These are phyloP conservation scores for Leishmania tarentolae DNA, from an alignment of 208 protist species.

Conservation along the genomic window DNA sequence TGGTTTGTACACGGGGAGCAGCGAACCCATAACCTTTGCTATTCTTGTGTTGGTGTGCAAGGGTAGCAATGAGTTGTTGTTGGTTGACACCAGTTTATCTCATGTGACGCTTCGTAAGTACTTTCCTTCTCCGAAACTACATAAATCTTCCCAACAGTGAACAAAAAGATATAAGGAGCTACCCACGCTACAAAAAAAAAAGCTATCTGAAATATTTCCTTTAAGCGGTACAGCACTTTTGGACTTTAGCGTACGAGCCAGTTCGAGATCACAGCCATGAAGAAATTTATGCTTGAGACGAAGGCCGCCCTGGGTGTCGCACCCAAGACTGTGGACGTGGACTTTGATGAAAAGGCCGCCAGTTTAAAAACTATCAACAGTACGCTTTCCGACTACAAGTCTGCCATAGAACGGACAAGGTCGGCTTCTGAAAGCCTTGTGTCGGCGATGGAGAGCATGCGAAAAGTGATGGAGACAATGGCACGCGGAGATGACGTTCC, in stretches of 20 bases:
- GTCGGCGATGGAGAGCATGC: slow-evolving; percentile 30
- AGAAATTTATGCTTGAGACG: slow-evolving; percentile 53
- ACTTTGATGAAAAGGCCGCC: slow-evolving; percentile 38
- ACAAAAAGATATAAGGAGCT: not conserved
- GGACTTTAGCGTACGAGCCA: not conserved
- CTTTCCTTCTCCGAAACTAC: not conserved
- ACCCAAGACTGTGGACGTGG: slow-evolving; percentile 51
- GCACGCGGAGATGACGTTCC: slow-evolving; percentile 18
- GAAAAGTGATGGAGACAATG: slow-evolving; percentile 42
- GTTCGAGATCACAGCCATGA: slow-evolving; percentile 26
- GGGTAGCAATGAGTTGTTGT: not conserved
- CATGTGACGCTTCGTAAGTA: not conserved
- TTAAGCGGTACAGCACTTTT: not conserved
- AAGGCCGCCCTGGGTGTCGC: slow-evolving; percentile 38
- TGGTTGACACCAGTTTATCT: not conserved
- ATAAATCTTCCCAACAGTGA: not conserved
- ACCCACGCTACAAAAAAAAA: not conserved
- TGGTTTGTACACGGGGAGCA: not conserved
- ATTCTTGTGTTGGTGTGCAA: not conserved
- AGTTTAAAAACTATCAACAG: slow-evolving; percentile 31
- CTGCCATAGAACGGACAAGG: slow-evolving; percentile 33
- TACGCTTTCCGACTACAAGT: slow-evolving; percentile 29
- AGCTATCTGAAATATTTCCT: not conserved
- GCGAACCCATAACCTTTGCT: too few relatives aligned
- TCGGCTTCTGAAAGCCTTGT: slow-evolving; percentile 31